Percentiles rank a stretch among this genome's conserved stretches.
phyloP scores from a whole-genome alignment of 2,329 filamentous ascomycete species.

The Trichoderma asperellum region DNA sequence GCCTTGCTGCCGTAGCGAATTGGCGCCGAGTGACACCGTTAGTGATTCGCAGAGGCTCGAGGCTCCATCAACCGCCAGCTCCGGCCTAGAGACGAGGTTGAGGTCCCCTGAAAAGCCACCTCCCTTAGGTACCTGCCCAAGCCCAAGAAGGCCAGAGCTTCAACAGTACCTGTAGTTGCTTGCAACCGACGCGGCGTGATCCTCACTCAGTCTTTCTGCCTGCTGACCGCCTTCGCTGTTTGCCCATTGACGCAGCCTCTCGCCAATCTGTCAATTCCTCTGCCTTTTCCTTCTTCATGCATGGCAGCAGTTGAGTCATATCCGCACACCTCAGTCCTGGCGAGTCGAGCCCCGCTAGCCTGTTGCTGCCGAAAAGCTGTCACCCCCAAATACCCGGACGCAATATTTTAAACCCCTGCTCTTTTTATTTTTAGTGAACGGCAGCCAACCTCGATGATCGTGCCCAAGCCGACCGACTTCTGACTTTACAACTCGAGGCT shows the following conservation, averaged over 20 bases:
- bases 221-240: slow-evolving; percentile 26
- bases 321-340: background rate
- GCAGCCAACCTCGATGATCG: slow-evolving; percentile 26
- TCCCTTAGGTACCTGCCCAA: background rate
- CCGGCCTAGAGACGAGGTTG: slow-evolving; percentile 10
- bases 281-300: background rate
- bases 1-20: background rate
- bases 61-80: background rate
- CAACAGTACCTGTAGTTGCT: background rate
- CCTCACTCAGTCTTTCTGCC: slow-evolving; percentile 24
- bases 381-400: slow-evolving; percentile 11
- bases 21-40: background rate
- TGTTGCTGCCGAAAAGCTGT: slow-evolving; percentile 18
- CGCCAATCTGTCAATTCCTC: background rate
- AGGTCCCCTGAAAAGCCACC: slow-evolving; percentile 15
- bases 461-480: slow-evolving; percentile 10
- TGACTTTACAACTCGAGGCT: slow-evolving; percentile 14
- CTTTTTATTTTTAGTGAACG: slow-evolving; percentile 22
- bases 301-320: slow-evolving; percentile 16
- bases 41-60: background rate
- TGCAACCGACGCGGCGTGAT: background rate
- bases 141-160: background rate
- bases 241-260: background rate
- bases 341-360: slow-evolving; percentile 21
- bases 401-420: slow-evolving; percentile 22